Conservation (phyloP, 495 filamentous ascomycete genomes). For the Hyphodiscus hymeniophilus region DNA sequence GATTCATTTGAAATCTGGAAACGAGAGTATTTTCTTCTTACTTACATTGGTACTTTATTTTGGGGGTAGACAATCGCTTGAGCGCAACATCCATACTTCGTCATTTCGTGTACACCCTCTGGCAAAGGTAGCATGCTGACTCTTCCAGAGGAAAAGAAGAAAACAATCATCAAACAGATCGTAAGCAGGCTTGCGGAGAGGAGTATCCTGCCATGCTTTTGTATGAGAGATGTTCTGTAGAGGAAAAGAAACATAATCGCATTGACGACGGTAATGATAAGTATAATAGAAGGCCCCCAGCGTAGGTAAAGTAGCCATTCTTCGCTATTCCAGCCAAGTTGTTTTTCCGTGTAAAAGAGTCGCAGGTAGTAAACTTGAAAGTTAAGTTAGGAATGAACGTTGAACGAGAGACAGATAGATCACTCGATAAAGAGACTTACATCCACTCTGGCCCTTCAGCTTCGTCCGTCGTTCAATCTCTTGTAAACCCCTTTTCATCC, state of each 20-base stretch:
- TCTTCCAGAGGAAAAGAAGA: conserved; percentile 32
- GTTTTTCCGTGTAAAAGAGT: conserved; percentile 49
- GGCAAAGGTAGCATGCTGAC: conserved; percentile 21
- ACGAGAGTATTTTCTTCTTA: not conserved
- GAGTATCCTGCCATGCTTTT: conserved; percentile 14
- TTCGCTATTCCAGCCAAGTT: conserved; percentile 48
- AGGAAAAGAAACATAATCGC: not conserved
- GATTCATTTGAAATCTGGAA: not conserved
- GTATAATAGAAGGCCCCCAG: conserved; percentile 23
- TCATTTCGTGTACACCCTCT: conserved; percentile 38
- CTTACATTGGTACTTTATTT: conserved; percentile 1
- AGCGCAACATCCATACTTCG: conserved; percentile 40
- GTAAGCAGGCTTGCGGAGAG: conserved; percentile 15
- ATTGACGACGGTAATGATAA: conserved; percentile 2
- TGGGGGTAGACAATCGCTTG: conserved; percentile 28
- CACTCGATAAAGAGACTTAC: conserved; percentile 19
- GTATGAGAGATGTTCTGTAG: not conserved
- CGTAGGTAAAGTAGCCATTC: conserved; percentile 36
- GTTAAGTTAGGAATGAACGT: not conserved
- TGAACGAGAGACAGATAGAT: not conserved
- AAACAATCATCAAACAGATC: conserved; percentile 24
- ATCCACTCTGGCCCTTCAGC: conserved; percentile 20
- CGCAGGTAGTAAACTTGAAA: conserved; percentile 40
- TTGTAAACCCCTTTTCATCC: conserved; percentile 32
- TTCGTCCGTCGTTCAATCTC: conserved; percentile 20